Percentiles rank a stretch among this genome's conserved stretches.
phyloP scores from a whole-genome alignment of 2,329 filamentous ascomycete species.

The Calonectria pseudoturangicola region DNA sequence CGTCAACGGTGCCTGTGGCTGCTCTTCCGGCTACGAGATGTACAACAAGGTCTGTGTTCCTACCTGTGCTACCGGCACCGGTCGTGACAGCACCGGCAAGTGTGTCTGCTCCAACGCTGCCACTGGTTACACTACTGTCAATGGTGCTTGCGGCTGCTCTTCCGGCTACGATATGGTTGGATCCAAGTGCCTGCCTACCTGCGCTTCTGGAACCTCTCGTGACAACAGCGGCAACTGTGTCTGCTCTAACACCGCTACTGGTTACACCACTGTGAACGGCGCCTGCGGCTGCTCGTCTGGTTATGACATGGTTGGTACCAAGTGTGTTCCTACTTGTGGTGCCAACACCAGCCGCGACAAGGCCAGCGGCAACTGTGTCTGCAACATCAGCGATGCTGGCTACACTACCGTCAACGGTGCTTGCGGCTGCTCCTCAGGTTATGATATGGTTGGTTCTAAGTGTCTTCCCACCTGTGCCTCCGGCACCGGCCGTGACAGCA shows the following conservation, averaged over 20 bases:
- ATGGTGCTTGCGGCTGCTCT: not conserved
- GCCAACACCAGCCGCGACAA: not conserved
- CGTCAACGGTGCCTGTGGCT: not conserved
- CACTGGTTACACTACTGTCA: not conserved
- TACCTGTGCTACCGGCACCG: not conserved
- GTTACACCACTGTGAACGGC: not conserved
- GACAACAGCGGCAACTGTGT: not conserved
- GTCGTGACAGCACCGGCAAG: not conserved
- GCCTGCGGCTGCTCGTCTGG: not conserved
- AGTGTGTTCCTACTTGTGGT: not conserved
- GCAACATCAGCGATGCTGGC: not conserved
- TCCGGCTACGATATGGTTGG: not conserved
- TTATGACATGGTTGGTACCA: not conserved
- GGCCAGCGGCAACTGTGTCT: not conserved
- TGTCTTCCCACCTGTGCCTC: not conserved
- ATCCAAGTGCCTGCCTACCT: not conserved
- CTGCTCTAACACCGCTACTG: not conserved
- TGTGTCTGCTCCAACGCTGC: conserved; percentile 7
- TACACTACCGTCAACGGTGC: not conserved
- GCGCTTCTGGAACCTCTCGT: not conserved
- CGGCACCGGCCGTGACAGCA: not conserved
- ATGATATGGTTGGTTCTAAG: not conserved
- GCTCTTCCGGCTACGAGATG: not conserved
- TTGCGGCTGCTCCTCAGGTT: not conserved
- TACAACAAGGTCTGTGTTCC: not conserved